Evolutionary conservation across 192 early-diverging fungal species (phyloP), one percentile per base, ranked within the genome.

Genomic region (Backusella parvicylindrica): DNA sequence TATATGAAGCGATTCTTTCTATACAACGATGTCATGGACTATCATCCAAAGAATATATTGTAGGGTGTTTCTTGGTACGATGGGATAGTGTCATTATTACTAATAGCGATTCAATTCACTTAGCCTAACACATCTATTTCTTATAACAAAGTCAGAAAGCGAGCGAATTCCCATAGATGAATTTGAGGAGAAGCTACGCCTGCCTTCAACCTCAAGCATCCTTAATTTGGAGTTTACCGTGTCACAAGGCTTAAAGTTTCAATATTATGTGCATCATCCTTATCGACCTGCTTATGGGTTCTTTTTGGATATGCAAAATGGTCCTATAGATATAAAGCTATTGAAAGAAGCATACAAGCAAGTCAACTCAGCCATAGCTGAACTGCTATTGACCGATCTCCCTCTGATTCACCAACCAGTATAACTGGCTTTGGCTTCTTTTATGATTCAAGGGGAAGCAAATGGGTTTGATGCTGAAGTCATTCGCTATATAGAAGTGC

Each of bases 1-100:
- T 94, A 88, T 72, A 89, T 92, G 88, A 94, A 94, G 75, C 87
- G 93, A 15, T 94, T 94, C 79, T 94, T 90, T 76, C 79, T 94
- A 36, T 87, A 90, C 76, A 94, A 94, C 72, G 89, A 91, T 7
- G 87, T 90, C 11, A 92, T 94, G 86, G 92, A 94, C 80, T 93
- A 93, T 70, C 90, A 90, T 72, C 93, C 93, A 26, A 93, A 92
- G 71, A 88, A 85, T 75, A 89, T 93, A 50, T 89, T 92, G 92
- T 87, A 72, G 67, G 11, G 32, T 26, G 1, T 30, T 64, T 21
- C 6, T 7, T 37, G 3, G 1, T 23, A 0, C 23, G 9, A 9
- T 56, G 53, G 2, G 2, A 12, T 28, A 26, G 11, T 28, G 28
- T 11, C n/a, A 26, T 33, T 37, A 4, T 31, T 35, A 21, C 38